Evolutionary conservation across 805 yeast species (phyloP), one percentile per base, ranked within the genome.

Genomic region (Saccharomycopsis babjevae): DNA sequence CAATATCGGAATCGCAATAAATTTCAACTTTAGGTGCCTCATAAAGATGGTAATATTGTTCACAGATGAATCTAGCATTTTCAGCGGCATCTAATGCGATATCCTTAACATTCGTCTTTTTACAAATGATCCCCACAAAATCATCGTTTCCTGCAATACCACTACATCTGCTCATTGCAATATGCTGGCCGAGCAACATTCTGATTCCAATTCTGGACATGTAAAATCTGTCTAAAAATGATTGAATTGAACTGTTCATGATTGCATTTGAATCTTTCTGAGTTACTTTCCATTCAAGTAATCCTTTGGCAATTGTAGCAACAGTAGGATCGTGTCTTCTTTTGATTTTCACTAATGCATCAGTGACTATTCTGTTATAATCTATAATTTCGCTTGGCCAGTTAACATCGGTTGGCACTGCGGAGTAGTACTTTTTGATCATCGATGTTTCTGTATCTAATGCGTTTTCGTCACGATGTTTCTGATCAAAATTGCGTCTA

Each of bases 101-200:
- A 62, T 90, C 96, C 63, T 84, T 82, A 42, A 90, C 88, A 68
- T 88, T 89, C 43, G 96, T 89, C 67, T 86, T 83, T 18, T 94
- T 84, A 70, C 96, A 89, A 54, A 90, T 89, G 62, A 91, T 89
- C 2, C 97, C 97, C 43, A 90, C 97, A 71, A 87, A 91, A 70
- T 89, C 85, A 40, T 78, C 79, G 20, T 78, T 72, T 30, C 80
- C 77, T 20, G 86, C 87, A 56, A 86, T 84, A 10, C 52, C 52
- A 13, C 52, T 18, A 46, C 52, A 43, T 77, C 81, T 80, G 73
- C 84, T 85, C 58, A 90, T 78, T 1, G 97, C 93, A 65, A 90
- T 86, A 68, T 90, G 96, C 74, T 90, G 97, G n/a, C 97, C 97
- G 68, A 90, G 88, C 50, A 90, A 79, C 96, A 91, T 91, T 65